These are phyloP conservation scores for Mycosarcoma maydis DNA, from an alignment of 1,284 basidiomycete genomes.

Conservation along the genomic window DNA sequence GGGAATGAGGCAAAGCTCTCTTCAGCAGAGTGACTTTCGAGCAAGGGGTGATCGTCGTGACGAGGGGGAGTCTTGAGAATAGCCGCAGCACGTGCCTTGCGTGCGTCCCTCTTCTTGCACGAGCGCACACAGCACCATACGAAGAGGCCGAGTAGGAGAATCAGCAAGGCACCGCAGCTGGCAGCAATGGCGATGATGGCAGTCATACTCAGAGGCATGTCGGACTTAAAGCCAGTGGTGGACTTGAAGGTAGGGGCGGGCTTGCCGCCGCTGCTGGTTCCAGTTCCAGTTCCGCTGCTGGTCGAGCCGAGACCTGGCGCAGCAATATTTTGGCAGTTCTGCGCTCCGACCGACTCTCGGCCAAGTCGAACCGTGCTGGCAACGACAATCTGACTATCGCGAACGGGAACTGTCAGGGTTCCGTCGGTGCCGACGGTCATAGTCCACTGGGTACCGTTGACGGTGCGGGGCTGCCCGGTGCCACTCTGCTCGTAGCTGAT, in stretches of 20 bases:
- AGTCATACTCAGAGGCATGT: slow-evolving; percentile 25
- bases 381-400: slow-evolving; percentile 52
- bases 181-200: slow-evolving; percentile 45
- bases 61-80: slow-evolving; percentile 30
- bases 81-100: slow-evolving; percentile 21
- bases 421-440: slow-evolving; percentile 45
- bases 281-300: slow-evolving; percentile 4
- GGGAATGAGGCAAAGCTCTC: slow-evolving; percentile 24
- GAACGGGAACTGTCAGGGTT: slow-evolving; percentile 40
- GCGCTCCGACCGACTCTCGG: slow-evolving; percentile 18
- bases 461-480: slow-evolving; percentile 29
- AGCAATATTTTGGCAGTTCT: slow-evolving; percentile 30
- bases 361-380: slow-evolving; percentile 41
- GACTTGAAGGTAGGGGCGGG: slow-evolving; percentile 53
- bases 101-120: slow-evolving; percentile 35
- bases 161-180: slow-evolving; percentile 34
- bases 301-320: not conserved
- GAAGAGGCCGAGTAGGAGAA: slow-evolving; percentile 30
- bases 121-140: slow-evolving; percentile 46
- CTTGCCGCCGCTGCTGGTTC: slow-evolving; percentile 14
- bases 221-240: slow-evolving; percentile 40
- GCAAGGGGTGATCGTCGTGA: slow-evolving; percentile 31
- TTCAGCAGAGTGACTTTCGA: slow-evolving; percentile 13
- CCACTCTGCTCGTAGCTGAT: slow-evolving; percentile 47
- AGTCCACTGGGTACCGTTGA: slow-evolving; percentile 26